These are phyloP conservation scores for Cladosporium oxysporum DNA, from an alignment of 2,329 filamentous ascomycete species.

Conservation along the genomic window DNA sequence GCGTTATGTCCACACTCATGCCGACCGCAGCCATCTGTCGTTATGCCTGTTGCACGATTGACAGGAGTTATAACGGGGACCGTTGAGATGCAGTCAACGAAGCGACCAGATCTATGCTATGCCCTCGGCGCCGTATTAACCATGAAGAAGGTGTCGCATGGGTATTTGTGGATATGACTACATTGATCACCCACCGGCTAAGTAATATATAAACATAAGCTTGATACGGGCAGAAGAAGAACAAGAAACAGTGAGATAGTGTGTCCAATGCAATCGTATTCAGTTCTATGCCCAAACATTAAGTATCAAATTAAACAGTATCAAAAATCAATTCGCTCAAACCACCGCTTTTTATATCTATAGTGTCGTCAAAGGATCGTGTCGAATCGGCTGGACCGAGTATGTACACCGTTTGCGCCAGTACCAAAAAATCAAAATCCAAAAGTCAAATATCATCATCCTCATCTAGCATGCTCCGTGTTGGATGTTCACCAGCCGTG, in stretches of 20 bases:
- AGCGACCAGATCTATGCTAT: too few relatives aligned
- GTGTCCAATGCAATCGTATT: background rate
- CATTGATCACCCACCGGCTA: too few relatives aligned
- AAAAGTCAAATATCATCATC: background rate
- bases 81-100: too few relatives aligned
- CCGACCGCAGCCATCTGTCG: too few relatives aligned
- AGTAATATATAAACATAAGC: too few relatives aligned
- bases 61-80: too few relatives aligned
- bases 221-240: background rate
- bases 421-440: background rate
- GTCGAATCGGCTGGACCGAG: background rate
- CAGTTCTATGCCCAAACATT: background rate
- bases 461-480: background rate
- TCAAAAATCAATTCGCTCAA: background rate
- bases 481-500: conserved; percentile 4
- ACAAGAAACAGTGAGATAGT: background rate
- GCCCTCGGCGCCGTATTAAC: too few relatives aligned
- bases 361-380: conserved; percentile 12
- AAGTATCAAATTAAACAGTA: background rate
- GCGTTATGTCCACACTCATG: too few relatives aligned
- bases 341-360: conserved; percentile 6
- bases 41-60: too few relatives aligned
- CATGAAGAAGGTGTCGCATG: too few relatives aligned
- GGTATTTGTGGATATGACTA: too few relatives aligned
- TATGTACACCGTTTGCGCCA: conserved; percentile 7